Evolutionary conservation across 441 rosid species (phyloP), one percentile per base, ranked within the genome.

Genomic region (Adansonia madagascariensis): DNA sequence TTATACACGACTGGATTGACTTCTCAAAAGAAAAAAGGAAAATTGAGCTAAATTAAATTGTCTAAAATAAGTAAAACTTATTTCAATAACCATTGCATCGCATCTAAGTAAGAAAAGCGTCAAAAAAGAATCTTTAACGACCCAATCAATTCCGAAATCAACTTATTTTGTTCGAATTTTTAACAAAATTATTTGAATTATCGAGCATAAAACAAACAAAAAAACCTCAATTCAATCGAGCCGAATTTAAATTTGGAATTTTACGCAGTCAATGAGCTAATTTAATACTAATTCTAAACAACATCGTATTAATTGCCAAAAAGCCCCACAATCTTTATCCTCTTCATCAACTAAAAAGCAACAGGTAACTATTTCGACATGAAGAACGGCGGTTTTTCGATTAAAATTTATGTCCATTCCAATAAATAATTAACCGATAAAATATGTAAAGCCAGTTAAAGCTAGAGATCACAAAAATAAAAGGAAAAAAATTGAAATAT

Each of bases 241-340:
- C 43, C 41, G 10, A 52, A 31, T 50, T 27, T 27, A 52, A 31
- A 15, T 27, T 3, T 31, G 61, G 22, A 71, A 71, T 31, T 15
- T 71, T 27, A 52, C 31, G n/a, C 24, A 71, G 52, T 71, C 47
- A 71, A 31, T 24, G 46, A 71, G n/a, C 61, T 52, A n/a, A 71
- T 31, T 3, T 31, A 31, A 31, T 31, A 31, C 35, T 31, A 31
- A 31, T 31, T 2, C 35, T 31, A 31, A 71, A 52, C 6, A 69
- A n/a, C 9, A 31, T 31, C 59, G n/a, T 14, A 70, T 70, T 12
- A 50, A 49, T 15, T 8, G 17, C 22, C 4, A 3, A 47, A 20
- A 8, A 47, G 0, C 3, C n/a, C n/a, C 55, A 24, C 31, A 44
- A 67, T 22, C 15, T 10, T 18, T 5, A 15, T 3, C 12, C 5